A percentile compares a stretch with the other conserved stretches of the same genome.
Conservation (phyloP, 2,329 filamentous ascomycete species). For the Xylariales sp. region DNA sequence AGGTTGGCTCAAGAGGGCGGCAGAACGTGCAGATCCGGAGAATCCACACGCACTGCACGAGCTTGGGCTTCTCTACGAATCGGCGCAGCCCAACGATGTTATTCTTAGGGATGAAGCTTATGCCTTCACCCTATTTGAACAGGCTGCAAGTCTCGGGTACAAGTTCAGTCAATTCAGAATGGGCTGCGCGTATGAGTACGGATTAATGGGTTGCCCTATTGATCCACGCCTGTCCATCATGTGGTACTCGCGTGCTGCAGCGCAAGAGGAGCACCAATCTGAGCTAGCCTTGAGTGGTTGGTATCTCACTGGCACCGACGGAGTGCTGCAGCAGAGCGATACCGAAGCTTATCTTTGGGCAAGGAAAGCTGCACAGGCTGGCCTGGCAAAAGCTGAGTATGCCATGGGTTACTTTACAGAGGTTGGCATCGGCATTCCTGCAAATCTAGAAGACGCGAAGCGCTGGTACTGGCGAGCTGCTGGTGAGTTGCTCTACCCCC, state of each 20-base stretch:
- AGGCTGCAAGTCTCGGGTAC: conserved; percentile 85
- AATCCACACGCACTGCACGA: conserved; percentile 96
- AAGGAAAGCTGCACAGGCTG: conserved; percentile 82
- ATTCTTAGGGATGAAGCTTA: conserved; percentile 80
- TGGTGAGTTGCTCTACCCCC: conserved; percentile 66
- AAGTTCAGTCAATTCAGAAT: conserved; percentile 92
- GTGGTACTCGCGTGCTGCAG: conserved; percentile 89
- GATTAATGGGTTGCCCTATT: conserved; percentile 74
- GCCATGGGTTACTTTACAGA: conserved; percentile 98
- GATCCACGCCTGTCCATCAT: conserved; percentile 82
- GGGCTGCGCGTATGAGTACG: conserved; percentile 86
- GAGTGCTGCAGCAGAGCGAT: conserved; percentile 85
- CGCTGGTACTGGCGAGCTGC: conserved; percentile 97
- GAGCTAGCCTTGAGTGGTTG: conserved; percentile 83
- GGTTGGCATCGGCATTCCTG: conserved; percentile 82
- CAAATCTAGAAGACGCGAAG: conserved; percentile 91
- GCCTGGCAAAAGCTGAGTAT: conserved; percentile 90
- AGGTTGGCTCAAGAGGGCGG: conserved; percentile 88
- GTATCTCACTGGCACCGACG: conserved; percentile 90
- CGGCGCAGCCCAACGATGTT: conserved; percentile 61
- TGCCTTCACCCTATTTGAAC: conserved; percentile 73
- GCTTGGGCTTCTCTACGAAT: conserved; percentile 64
- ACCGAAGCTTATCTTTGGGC: conserved; percentile 98
- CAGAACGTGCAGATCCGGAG: conserved; percentile 79
- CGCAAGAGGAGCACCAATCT: conserved; percentile 90